Percentiles rank a stretch among this genome's conserved stretches.
These are phyloP conservation scores for Barnettozyma vustinii DNA, from an alignment of 805 yeast genomes.

Conservation along the genomic window DNA sequence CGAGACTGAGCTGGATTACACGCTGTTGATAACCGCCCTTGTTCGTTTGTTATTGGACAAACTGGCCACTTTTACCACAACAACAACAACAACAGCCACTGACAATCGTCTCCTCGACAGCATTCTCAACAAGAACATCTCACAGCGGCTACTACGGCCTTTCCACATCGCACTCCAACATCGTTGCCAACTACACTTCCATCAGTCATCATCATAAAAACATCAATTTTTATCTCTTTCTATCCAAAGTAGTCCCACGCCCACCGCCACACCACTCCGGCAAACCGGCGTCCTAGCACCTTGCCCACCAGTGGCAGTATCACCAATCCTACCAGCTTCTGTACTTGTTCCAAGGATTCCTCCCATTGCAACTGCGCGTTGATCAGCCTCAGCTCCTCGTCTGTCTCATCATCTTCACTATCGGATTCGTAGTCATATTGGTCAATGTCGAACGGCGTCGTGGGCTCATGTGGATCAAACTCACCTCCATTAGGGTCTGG, in stretches of 20 bases:
- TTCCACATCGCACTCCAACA: neutral
- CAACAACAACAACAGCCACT: neutral
- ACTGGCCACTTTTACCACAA: slow-evolving; percentile 6
- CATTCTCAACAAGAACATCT: slow-evolving; percentile 4
- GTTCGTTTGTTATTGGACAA: slow-evolving; percentile 16
- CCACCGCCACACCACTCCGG: slow-evolving; percentile 30
- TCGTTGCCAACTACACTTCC: neutral
- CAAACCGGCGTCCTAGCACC: slow-evolving; percentile 56
- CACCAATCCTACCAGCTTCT: slow-evolving; percentile 52
- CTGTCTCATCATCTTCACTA: slow-evolving; percentile 14
- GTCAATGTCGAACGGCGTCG: slow-evolving; percentile 9
- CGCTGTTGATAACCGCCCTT: slow-evolving; percentile 15
- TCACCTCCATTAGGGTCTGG: slow-evolving; percentile 8
- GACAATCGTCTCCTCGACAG: slow-evolving; percentile 2
- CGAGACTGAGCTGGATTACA: slow-evolving; percentile 10
- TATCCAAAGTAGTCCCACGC: slow-evolving; percentile 16
- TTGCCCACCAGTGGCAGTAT: slow-evolving; percentile 64
- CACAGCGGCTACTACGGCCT: slow-evolving; percentile 1
- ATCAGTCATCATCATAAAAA: neutral
- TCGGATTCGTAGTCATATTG: slow-evolving; percentile 12
- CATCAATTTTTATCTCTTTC: neutral
- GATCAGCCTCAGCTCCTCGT: slow-evolving; percentile 24
- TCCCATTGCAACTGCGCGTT: slow-evolving; percentile 73
- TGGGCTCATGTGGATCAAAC: slow-evolving; percentile 8
- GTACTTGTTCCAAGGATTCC: slow-evolving; percentile 55